Evolutionary conservation across 768 basidiomycete genomes (phyloP), one percentile per base, ranked within the genome.

Genomic region (Tylopilus subfusipes): DNA sequence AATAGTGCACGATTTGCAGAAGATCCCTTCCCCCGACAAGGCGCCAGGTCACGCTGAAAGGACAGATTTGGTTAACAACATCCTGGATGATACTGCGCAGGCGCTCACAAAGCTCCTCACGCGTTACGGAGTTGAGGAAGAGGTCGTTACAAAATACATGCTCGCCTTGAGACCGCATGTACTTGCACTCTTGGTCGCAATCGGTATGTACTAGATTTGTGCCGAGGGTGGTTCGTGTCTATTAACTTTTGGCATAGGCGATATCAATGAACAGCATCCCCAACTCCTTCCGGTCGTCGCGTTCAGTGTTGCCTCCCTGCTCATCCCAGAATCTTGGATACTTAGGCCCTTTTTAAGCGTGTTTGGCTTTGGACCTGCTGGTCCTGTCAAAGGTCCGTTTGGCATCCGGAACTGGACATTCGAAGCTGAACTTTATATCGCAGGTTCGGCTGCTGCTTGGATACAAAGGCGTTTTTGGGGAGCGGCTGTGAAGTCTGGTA

Each of bases 251-350:
- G 3, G 4, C 25, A 14, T 16, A 63, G 62, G 62, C 0, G 62
- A 63, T n/a, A 63, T 63, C 42, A 56, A 54, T 18, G 58, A 54
- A 13, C 50, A 48, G 29, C 19, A 63, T 21, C 62, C 62, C 2
- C 8, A 52, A 4, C 38, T 63, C 6, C 21, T 60, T 1, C 24
- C 50, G 4, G 8, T 10, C 12, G 34, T 63, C n/a, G 11, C 16
- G 24, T 54, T 54, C 19, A 38, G 48, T 5, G 43, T 63, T 10
- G 24, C 22, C 1, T 11, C 5, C 16, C 6, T 63, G 24, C 52
- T 63, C 42, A 21, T 63, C 24, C 61, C 54, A 0, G 31, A 63
- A 29, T 18, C 31, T 4, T 64, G 62, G 62, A 50, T 61, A 4
- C 51, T 64, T 10, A 2, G 44, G 13, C 55, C 53, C 3, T 53